phyloP scores from a whole-genome alignment of 805 yeast species.

The Teunomyces tritomae region DNA sequence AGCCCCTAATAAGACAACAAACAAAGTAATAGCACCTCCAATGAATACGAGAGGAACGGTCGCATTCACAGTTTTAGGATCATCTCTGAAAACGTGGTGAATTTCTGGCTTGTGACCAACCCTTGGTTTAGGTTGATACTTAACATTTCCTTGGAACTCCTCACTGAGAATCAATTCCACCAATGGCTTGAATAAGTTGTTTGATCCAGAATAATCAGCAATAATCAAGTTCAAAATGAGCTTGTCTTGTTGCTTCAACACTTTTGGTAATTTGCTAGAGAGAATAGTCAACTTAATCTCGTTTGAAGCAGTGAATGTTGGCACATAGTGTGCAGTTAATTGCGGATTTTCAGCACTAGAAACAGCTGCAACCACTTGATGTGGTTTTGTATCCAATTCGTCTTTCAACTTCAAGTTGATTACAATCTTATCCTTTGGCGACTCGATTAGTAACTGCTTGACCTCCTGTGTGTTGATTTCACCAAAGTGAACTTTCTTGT shows the following conservation, averaged over 20 bases:
- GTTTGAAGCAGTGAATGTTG: constrained; percentile 21
- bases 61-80: constrained; percentile 52
- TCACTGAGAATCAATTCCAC: constrained; percentile 30
- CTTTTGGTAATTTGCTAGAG: constrained; percentile 31
- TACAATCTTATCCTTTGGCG: constrained; percentile 31
- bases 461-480: constrained; percentile 30
- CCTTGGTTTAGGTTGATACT: constrained; percentile 27
- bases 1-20: constrained; percentile 40
- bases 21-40: constrained; percentile 39
- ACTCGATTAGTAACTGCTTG: constrained; percentile 27
- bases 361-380: constrained; percentile 32
- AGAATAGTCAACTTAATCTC: constrained; percentile 23
- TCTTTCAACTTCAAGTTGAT: constrained; percentile 24
- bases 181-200: constrained; percentile 24
- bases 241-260: constrained; percentile 31
- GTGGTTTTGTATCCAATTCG: constrained; percentile 23
- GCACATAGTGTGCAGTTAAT: constrained; percentile 32
- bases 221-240: constrained; percentile 31
- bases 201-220: constrained; percentile 20
- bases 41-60: constrained; percentile 52
- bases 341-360: constrained; percentile 25
- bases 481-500: constrained; percentile 24
- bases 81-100: constrained; percentile 54
- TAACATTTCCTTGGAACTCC: constrained; percentile 21
- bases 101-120: constrained; percentile 60